These are phyloP conservation scores for Nothomitra cinnamomea DNA, from an alignment of 2,329 filamentous ascomycete species.

Conservation along the genomic window DNA sequence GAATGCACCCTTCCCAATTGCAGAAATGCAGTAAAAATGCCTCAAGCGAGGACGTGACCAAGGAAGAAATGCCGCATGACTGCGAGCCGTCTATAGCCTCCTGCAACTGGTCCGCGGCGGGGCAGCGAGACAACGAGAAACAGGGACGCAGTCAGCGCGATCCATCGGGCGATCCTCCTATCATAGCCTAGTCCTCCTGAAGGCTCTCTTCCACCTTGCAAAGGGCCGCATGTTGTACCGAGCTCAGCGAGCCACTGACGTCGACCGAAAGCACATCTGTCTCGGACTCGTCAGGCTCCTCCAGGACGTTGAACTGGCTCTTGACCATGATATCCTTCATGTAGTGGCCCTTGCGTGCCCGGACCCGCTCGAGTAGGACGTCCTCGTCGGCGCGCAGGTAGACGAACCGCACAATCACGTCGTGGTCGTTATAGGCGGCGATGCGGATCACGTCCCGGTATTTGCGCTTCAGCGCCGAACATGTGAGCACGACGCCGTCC, in stretches of 20 bases:
- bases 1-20: neutral
- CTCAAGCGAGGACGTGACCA: neutral
- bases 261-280: conserved; percentile 56
- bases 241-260: conserved; percentile 39
- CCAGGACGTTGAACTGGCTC: conserved; percentile 78
- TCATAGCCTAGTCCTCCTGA: conserved; percentile 21
- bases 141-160: neutral
- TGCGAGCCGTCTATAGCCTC: neutral
- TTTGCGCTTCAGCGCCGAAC: conserved; percentile 89
- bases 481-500: conserved; percentile 79
- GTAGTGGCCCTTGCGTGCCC: conserved; percentile 64
- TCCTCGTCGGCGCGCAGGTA: conserved; percentile 69
- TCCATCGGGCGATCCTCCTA: neutral
- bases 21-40: neutral
- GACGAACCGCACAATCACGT: conserved; percentile 76
- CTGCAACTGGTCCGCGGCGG: no score
- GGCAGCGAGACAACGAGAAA: no score
- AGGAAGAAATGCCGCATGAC: conserved; percentile 1
- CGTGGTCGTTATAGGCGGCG: conserved; percentile 56
- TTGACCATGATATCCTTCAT: conserved; percentile 94
- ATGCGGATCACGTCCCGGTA: conserved; percentile 86
- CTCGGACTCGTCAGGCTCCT: conserved; percentile 53
- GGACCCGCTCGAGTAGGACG: conserved; percentile 59
- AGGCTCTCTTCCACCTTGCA: conserved; percentile 39
- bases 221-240: conserved; percentile 44